Percentiles rank a stretch among this genome's conserved stretches.
These are phyloP conservation scores for Croton laevigatus DNA, from an alignment of 441 rosid species.

Conservation along the genomic window DNA sequence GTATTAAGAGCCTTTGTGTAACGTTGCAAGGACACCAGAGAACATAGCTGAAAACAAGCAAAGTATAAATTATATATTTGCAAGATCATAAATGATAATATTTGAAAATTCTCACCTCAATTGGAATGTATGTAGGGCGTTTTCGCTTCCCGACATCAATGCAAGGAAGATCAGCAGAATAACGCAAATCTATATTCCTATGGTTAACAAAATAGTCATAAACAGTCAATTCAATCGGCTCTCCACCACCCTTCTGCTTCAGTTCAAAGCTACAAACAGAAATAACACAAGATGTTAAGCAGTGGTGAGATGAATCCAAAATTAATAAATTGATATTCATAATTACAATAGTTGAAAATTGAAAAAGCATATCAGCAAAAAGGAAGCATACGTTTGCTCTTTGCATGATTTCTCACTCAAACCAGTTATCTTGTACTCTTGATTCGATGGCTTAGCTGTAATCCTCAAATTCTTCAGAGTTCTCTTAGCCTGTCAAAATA, in stretches of 20 bases:
- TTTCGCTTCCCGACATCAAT: constrained; percentile 85
- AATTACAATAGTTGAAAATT: background rate
- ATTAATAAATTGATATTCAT: background rate
- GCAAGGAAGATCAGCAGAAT: constrained; percentile 71
- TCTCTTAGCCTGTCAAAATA: constrained; percentile 51
- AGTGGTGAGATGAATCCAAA: background rate
- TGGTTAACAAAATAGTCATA: constrained; percentile 60
- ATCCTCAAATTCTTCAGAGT: constrained; percentile 68
- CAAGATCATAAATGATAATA: background rate
- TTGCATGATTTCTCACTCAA: constrained; percentile 58
- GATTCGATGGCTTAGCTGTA: constrained; percentile 53
- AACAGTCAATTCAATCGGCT: constrained; percentile 50
- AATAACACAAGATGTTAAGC: background rate
- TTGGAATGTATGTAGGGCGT: constrained; percentile 71
- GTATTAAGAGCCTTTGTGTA: constrained; percentile 64
- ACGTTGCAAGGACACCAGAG: constrained; percentile 70
- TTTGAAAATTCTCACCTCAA: constrained; percentile 44
- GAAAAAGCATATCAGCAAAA: background rate
- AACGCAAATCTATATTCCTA: constrained; percentile 45
- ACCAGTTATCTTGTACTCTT: constrained; percentile 71
- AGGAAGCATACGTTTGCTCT: constrained; percentile 45
- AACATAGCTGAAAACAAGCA: constrained; percentile 46
- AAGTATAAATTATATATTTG: constrained; percentile 1
- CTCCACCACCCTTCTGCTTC: constrained; percentile 32
- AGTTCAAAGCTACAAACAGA: constrained; percentile 47